phyloP scores from a whole-genome alignment of 2,329 filamentous ascomycete genomes.

The Pestalotiopsis sp. region DNA sequence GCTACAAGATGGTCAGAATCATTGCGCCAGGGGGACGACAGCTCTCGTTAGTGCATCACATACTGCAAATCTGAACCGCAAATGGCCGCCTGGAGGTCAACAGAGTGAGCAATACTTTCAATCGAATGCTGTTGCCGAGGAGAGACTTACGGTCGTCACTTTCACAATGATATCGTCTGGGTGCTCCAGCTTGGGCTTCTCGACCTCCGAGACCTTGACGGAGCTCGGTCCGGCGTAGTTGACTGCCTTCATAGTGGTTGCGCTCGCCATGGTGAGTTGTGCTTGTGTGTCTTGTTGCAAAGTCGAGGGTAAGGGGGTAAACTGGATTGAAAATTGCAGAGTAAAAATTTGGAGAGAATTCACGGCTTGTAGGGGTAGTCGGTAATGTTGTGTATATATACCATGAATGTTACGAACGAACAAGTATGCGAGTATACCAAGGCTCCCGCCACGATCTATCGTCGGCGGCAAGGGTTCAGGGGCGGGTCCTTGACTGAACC shows the following conservation, averaged over 20 bases:
- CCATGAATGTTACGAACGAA: background rate
- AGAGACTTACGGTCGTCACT: constrained; percentile 54
- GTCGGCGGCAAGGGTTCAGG: background rate
- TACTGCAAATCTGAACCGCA: constrained; percentile 53
- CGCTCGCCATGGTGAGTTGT: background rate
- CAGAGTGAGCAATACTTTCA: background rate
- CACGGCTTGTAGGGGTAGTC: background rate
- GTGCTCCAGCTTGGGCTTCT: constrained; percentile 58
- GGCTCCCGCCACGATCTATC: background rate
- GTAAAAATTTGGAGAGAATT: background rate
- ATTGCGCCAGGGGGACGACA: constrained; percentile 7
- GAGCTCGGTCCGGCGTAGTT: constrained; percentile 63
- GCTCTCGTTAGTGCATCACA: constrained; percentile 16
- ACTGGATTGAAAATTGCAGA: too few species aligned
- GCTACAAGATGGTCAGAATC: constrained; percentile 34
- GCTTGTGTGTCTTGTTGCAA: background rate
- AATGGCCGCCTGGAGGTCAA: constrained; percentile 36
- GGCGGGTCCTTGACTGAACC: background rate
- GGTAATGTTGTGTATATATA: background rate
- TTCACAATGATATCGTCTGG: constrained; percentile 66
- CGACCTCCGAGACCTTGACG: constrained; percentile 62
- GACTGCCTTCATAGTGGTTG: constrained; percentile 57
- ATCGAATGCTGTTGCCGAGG: background rate
- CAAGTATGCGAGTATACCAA: background rate
- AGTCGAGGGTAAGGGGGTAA: too few species aligned